phyloP scores from a whole-genome alignment of 202 grass and related monocot species.

The Cymbopogon flexuosus region DNA sequence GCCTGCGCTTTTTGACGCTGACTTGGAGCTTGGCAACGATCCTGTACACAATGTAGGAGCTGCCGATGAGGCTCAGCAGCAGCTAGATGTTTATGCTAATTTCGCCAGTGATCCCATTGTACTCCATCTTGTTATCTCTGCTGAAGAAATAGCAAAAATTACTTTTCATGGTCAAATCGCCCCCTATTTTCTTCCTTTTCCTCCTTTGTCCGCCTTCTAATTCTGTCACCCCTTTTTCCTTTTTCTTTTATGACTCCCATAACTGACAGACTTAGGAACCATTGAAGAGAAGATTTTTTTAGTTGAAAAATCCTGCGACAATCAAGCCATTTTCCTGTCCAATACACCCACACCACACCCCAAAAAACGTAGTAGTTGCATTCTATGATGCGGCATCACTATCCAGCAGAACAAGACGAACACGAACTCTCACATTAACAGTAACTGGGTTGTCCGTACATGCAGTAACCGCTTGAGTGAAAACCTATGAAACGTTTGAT shows the following conservation, averaged over 20 bases:
- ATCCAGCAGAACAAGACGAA: not conserved
- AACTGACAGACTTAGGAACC: not conserved
- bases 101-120: not conserved
- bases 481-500: not conserved
- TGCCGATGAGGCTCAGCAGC: not conserved
- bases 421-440: not conserved
- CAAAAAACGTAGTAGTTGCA: not conserved
- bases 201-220: not conserved
- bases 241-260: not conserved
- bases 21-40: not conserved
- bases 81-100: not conserved
- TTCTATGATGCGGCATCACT: not conserved
- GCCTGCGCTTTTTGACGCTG: not conserved
- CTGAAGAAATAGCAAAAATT: conserved; percentile 21
- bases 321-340: not conserved
- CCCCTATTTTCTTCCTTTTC: not conserved
- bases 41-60: conserved; percentile 8
- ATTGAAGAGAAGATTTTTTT: not conserved
- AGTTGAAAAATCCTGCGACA: not conserved
- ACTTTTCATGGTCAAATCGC: not conserved
- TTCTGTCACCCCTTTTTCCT: not conserved
- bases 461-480: not conserved
- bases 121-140: not conserved
- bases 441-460: not conserved
- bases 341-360: not conserved